These are phyloP conservation scores for Cryptococcus neoformans DNA, from an alignment of 1,284 basidiomycete genomes.

Conservation along the genomic window DNA sequence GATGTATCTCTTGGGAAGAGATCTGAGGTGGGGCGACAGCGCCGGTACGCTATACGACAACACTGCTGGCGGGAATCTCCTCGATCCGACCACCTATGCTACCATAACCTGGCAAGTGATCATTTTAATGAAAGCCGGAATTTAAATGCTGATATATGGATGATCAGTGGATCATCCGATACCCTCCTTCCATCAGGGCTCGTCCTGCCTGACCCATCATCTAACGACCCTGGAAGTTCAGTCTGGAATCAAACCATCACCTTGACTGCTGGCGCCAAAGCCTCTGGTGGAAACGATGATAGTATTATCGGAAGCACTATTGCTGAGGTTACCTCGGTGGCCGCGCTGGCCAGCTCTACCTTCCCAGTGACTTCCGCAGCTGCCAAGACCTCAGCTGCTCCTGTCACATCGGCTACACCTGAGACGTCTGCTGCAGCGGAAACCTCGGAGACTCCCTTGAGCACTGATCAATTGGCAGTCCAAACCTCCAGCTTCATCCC, in stretches of 20 bases:
- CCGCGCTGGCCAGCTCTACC: neutral
- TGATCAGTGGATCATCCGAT: slow-evolving; percentile 7
- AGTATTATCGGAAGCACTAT: neutral
- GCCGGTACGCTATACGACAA: slow-evolving; percentile 22
- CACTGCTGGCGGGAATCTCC: slow-evolving; percentile 16
- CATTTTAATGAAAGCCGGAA: neutral
- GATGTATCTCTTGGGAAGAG: slow-evolving; percentile 29
- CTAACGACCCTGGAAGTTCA: slow-evolving; percentile 4
- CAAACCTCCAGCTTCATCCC: neutral
- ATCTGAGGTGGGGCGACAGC: slow-evolving; percentile 19
- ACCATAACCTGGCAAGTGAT: slow-evolving; percentile 21
- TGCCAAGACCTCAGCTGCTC: neutral
- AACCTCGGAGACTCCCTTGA: neutral
- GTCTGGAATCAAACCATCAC: slow-evolving; percentile 15
- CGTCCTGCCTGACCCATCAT: slow-evolving; percentile 19
- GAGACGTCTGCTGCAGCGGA: neutral
- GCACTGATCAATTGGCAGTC: neutral
- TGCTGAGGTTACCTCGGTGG: neutral
- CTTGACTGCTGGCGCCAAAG: slow-evolving; percentile 2
- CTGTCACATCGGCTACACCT: neutral
- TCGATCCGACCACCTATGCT: slow-evolving; percentile 18
- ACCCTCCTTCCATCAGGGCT: slow-evolving; percentile 20
- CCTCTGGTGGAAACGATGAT: neutral
- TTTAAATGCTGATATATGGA: neutral
- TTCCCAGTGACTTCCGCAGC: neutral